Evolutionary conservation across 805 yeast species (phyloP), one percentile per base, ranked within the genome.

Genomic region (Yamadazyma takamatsuzukensis): DNA sequence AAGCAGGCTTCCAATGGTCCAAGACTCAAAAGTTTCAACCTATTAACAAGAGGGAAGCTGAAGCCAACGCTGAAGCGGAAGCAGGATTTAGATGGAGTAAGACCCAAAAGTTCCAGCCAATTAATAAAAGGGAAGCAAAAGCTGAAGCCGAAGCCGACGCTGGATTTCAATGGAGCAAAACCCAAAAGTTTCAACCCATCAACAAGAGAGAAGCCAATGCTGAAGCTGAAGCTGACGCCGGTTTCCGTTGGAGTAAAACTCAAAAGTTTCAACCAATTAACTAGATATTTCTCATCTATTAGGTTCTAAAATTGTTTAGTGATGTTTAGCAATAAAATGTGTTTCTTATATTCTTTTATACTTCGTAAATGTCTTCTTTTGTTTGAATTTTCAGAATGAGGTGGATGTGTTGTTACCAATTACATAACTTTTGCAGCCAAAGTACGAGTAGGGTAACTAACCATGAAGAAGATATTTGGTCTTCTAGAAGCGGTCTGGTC

Each of bases 201-300:
- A 21, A 36, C 18, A 29, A 35, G 24, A 30, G 37, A 27, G 37
- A 34, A 11, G 35, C 35, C 9, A 33, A 36, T 6, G 33, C 32
- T 27, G 36, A 32, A 12, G 41, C 37, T 21, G 39, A 34, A 21
- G 52, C 52, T 25, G 54, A 51, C 10, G 48, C 38, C 12, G 30
- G 33, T 16, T 29, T 28, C 25, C 28, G 23, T 18, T 40, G 40
- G 40, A 32, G 30, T 10, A 21, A 13, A 12, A 29, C 30, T 13
- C 21, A 30, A 27, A 36, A 25, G 18, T 40, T 28, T 39, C 40
- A 34, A 21, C 44, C 41, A 19, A 31, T 36, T 19, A n/a, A n/a
- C n/a, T n/a, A n/a, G n/a, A n/a, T n/a, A n/a, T n/a, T n/a, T n/a
- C n/a, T n/a, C n/a, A n/a, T n/a, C n/a, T n/a, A n/a, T n/a, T n/a